Base-by-base conservation (phyloP, 2,329 filamentous ascomycete species). In the Cytospora piceicola region DNA sequence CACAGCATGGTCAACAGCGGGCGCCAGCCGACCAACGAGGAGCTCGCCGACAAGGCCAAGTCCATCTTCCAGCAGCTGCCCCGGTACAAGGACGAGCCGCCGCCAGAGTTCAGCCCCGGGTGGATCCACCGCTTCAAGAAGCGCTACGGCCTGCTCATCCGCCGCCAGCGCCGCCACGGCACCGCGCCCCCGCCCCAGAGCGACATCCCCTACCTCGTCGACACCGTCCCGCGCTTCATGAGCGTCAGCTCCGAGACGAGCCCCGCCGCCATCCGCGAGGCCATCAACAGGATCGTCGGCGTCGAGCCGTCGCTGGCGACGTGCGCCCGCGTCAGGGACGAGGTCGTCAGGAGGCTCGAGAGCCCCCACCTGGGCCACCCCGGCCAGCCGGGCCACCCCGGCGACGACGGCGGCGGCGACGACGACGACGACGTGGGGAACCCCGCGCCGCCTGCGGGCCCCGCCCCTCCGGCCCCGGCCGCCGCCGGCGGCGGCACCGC, bases 101-200 rank as follows among this genome's bases (percentile, higher is more conserved):
- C 85, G 1, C 85, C 85, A 56, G 85, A 88, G 73, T 88, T 88
- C 73, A 87, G 85, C 0, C 85, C 85, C 0, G 85, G 85, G 51
- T 88, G 85, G 85, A 88, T 88, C 65, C 85, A 88, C 70, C 81
- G 85, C 42, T 88, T 88, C 77, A 88, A 88, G 76, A 88, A 87
- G 73, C 81, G 85, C 14, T 88, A 88, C 66, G 85, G 85, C 0
- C 77, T 88, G 20, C 77, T 88, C 22, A 81, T 87, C 56, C 75
- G 85, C 42, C 82, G 85, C 60, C 84, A 87, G 70, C 82, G 85
- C 24, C 81, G 84, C 0, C 81, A 82, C 69, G 80, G 80, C 24
- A 81, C 81, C 58, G 79, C 77, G 1, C 78, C 78, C 22, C 82
- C 84, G 69, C 78, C 80, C 0, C 83, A 83, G 53, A 82, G 85